A percentile compares a stretch with the other conserved stretches of the same genome.
Evolutionary conservation across 257 asterid genomes (phyloP).

Genomic region (Solanum sejunctum): DNA sequence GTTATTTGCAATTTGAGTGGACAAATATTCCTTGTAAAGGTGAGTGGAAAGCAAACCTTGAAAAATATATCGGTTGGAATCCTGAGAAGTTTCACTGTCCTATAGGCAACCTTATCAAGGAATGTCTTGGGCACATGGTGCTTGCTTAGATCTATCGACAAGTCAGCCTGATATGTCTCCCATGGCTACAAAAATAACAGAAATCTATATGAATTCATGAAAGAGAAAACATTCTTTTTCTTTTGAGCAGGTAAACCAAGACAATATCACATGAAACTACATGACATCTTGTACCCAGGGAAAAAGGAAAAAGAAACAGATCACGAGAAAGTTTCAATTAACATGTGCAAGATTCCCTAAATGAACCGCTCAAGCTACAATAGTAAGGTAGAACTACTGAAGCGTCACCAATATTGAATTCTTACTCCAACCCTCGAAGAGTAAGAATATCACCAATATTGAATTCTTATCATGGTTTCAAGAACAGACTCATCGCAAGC

Average conservation of each 20-base stretch:
- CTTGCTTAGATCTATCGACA: constrained; percentile 65
- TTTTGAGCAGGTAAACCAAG: not conserved
- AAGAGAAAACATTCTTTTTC: not conserved
- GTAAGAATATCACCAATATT: not conserved
- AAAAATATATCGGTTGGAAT: constrained; percentile 74
- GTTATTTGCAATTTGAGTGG: not conserved
- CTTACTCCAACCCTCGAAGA: not conserved
- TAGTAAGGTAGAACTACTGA: not conserved
- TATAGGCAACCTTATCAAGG: constrained; percentile 55
- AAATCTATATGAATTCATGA: not conserved
- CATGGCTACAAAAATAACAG: constrained; percentile 54
- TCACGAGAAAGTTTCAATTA: not conserved
- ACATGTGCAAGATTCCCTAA: not conserved
- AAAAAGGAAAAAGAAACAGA: not conserved
- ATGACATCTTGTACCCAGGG: not conserved
- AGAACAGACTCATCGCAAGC: not conserved
- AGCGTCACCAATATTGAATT: not conserved
- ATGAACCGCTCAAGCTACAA: not conserved
- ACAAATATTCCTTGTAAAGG: not conserved
- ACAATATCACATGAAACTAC: not conserved
- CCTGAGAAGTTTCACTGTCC: constrained; percentile 74
- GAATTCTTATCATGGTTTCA: not conserved
- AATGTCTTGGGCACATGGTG: constrained; percentile 68
- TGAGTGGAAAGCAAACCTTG: constrained; percentile 26
- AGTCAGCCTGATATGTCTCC: constrained; percentile 63